Percentiles rank a stretch among this genome's conserved stretches.
Conservation (phyloP, 1,139 yeast genomes). For the Kluyveromyces sp. region DNA sequence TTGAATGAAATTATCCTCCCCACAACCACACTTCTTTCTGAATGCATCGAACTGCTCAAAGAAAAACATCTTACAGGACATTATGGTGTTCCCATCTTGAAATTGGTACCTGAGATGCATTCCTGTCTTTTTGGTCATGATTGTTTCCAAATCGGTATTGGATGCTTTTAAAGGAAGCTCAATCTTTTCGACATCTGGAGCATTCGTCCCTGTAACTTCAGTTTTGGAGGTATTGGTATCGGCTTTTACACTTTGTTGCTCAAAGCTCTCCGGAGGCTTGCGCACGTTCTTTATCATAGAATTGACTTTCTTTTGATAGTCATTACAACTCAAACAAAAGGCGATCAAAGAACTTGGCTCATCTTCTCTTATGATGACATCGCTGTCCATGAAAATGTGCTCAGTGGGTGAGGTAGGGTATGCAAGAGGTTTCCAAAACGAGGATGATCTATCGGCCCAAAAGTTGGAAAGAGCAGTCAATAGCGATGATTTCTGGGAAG, state of each 20-base stretch:
- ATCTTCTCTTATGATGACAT: constrained; percentile 90
- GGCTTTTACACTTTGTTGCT: constrained; percentile 8
- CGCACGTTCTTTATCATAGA: constrained; percentile 4
- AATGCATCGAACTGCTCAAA: constrained; percentile 97
- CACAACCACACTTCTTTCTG: constrained; percentile 70
- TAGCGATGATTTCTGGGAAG: constrained; percentile 64
- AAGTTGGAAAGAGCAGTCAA: constrained; percentile 81
- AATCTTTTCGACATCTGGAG: constrained; percentile 4
- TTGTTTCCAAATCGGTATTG: constrained; percentile 42
- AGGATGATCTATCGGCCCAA: constrained; percentile 97
- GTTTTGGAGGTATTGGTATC: constrained; percentile 11
- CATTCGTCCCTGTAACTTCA: constrained; percentile 5
- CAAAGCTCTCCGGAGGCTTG: constrained; percentile 8
- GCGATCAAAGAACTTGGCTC: constrained; percentile 95
- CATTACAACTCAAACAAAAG: constrained; percentile 79
- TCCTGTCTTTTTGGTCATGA: constrained; percentile 75
- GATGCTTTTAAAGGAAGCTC: constrained; percentile 8
- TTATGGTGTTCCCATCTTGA: constrained; percentile 72
- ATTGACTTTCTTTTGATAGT: constrained; percentile 60
- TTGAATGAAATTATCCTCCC: constrained; percentile 66
- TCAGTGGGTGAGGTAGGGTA: constrained; percentile 78
- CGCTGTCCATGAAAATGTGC: constrained; percentile 90
- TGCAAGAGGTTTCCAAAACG: constrained; percentile 87
- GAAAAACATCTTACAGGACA: constrained; percentile 90
- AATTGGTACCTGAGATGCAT: constrained; percentile 89